Evolutionary conservation across 2,329 filamentous ascomycete species (phyloP), one percentile per base, ranked within the genome.

Genomic region (Aspergillus latus): DNA sequence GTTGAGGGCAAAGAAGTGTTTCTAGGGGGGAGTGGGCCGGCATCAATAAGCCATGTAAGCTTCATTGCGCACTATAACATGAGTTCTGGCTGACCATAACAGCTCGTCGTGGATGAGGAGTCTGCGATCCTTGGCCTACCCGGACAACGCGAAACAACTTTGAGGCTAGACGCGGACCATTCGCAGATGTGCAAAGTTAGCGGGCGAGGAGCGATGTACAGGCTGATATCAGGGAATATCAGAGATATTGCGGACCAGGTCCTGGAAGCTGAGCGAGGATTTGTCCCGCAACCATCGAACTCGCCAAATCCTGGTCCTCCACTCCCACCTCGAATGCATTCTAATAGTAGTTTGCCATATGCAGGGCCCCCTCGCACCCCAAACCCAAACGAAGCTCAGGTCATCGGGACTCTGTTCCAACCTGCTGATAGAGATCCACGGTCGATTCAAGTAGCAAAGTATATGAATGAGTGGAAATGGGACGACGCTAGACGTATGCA

Each of bases 71-170:
- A 2, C 29, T 26, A 2, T 16, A 16, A 5, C 10, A 7, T 0
- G 10, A 1, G 16, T 8, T n/a, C 2, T 10, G 1, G 16, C 62
- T 65, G 43, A 68, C 32, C 13, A 5, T 1, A 9, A 10, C 46
- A 73, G 70, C 57, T 71, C 46, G 67, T 72, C 3, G 70, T 73
- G 2, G 68, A 73, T 30, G 71, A 72, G 58, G 66, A 72, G 30
- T 73, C 71, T 0, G 70, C 71, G 6, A 61, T 73, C 6, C 65
- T 73, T 5, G 70, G 71, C 7, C 55, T 71, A 3, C 68, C 68
- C 6, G 68, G 68, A 1, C 60, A 71, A 34, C 67, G 70, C 8
- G 70, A 72, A 56, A 72, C 70, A 1, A 69, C 69, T 8, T 58
- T 72, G 6, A 72, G 71, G 29, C 67, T 71, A 3, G 69, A 72